Evolutionary conservation across 2,329 filamentous ascomycete genomes (phyloP).

Genomic region (Exophiala aquamarina): DNA sequence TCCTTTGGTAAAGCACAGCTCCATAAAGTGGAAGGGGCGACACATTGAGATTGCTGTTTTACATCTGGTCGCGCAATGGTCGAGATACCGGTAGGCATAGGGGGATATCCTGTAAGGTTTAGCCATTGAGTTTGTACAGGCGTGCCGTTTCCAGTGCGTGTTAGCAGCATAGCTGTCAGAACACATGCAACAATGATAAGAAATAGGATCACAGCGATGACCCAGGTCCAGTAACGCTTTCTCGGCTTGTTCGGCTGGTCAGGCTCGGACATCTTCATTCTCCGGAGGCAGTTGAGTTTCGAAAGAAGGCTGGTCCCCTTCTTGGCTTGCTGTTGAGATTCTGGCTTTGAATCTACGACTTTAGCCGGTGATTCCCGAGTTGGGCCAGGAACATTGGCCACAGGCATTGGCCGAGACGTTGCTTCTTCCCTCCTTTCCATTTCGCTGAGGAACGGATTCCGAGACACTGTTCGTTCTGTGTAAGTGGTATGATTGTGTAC

Average conservation of each 20-base stretch:
- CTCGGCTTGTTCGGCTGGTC: constrained; percentile 45
- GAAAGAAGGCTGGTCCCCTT: constrained; percentile 46
- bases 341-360: not conserved
- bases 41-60: constrained; percentile 65
- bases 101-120: constrained; percentile 81
- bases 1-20: constrained; percentile 83
- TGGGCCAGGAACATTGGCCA: too few relatives aligned
- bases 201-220: constrained; percentile 59
- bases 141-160: constrained; percentile 43
- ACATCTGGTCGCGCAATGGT: constrained; percentile 73
- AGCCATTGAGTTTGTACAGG: constrained; percentile 65
- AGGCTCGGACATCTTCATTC: constrained; percentile 3
- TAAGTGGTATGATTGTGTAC: constrained; percentile 32
- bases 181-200: constrained; percentile 43
- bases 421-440: constrained; percentile 6
- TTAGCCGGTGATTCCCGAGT: not conserved
- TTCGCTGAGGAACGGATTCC: not conserved
- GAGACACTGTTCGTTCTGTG: constrained; percentile 3
- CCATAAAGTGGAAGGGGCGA: constrained; percentile 74
- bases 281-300: constrained; percentile 10
- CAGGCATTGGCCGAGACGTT: not conserved
- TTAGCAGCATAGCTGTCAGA: constrained; percentile 58
- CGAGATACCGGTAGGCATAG: constrained; percentile 79
- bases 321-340: constrained; percentile 52
- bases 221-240: constrained; percentile 43